These are phyloP conservation scores for Simplicillium aogashimaense DNA, from an alignment of 2,329 filamentous ascomycete species.

Conservation along the genomic window DNA sequence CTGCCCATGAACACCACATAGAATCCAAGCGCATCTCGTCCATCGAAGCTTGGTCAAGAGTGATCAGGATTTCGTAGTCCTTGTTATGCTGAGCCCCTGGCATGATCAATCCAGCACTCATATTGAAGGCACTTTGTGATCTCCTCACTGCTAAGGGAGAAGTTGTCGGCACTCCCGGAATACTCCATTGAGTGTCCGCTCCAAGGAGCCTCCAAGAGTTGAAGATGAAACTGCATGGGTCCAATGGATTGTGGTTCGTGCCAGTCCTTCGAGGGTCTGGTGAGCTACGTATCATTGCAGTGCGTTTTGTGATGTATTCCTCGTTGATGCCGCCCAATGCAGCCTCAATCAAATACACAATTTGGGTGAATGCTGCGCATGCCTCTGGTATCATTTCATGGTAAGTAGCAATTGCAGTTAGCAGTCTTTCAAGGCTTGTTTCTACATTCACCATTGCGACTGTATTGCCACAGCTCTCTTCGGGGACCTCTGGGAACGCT, in stretches of 20 bases:
- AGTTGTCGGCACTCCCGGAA: conserved; percentile 14
- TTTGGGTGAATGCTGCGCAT: conserved; percentile 14
- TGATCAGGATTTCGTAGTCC: conserved; percentile 20
- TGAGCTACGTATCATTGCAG: conserved; percentile 23
- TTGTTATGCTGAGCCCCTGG: conserved; percentile 14
- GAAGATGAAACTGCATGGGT: conserved; percentile 27
- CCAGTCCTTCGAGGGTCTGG: conserved; percentile 29
- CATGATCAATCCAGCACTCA: conserved; percentile 20
- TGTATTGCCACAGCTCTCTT: conserved; percentile 29
- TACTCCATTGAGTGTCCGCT: conserved; percentile 25
- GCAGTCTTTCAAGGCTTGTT: conserved; percentile 12
- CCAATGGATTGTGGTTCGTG: conserved; percentile 28
- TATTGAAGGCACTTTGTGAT: conserved; percentile 17
- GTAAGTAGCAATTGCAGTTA: conserved; percentile 8
- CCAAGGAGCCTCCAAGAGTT: conserved; percentile 36
- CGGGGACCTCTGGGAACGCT: conserved; percentile 18
- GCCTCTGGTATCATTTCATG: conserved; percentile 7
- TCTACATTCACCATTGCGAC: conserved; percentile 26
- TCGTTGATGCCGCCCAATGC: conserved; percentile 24
- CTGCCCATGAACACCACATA: too few species aligned
- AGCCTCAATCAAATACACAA: conserved; percentile 19
- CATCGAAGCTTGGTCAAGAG: conserved; percentile 19
- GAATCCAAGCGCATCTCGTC: conserved; percentile 9
- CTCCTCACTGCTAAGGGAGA: conserved; percentile 19
- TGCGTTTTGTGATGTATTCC: conserved; percentile 24